Base-by-base conservation (phyloP, 1,139 yeast genomes). In the Scheffersomyces illinoinensis region DNA sequence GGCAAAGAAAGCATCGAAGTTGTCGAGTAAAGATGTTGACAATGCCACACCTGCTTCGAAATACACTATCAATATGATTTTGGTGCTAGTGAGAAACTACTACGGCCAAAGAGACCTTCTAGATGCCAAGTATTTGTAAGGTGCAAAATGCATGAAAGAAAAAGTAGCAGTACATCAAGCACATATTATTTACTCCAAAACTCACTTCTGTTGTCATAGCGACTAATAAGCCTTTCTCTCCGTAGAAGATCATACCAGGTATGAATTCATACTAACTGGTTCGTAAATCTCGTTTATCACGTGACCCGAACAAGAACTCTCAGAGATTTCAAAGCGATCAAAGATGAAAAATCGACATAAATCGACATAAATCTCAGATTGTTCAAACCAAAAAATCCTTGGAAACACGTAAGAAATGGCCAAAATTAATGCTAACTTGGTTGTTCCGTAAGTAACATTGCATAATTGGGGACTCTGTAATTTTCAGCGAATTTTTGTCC, bases 21-120 rank as follows among this genome's bases (percentile, higher is more conserved):
- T 78, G 14, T 60, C 66, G 24, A 56, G 54, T 2, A 62, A 69
- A 53, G 53, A 59, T 47, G 50, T 49, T 19, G 46, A 33, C 8
- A 56, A 59, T n/a, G 59, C 58, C 23, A 53, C 59, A 7, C 53
- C 55, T 7, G 61, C 65, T 2, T 63, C 72, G 1, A 55, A 55
- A 49, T 76, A 67, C 59, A 76, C 82, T 1, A 62, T 75, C 33
- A 76, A 73, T 51, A 70, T 76, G 73, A 68, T 79, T 4, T 62
- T 78, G 49, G 66, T 70, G 17, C 62, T 80, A 4, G 78, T 79
- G 12, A 74, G 75, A 1, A 63, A 62, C 14, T 77, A 78, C 67
- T 79, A 71, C 58, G 75, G 81, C 17, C 85, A 81, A 61, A 65
- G 64, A 53, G 84, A 79, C 64, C 63, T 79, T 26, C 61, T 70